These are phyloP conservation scores for Nitzschia putrida DNA, from an alignment of 108 stramenopile genomes.

Conservation along the genomic window DNA sequence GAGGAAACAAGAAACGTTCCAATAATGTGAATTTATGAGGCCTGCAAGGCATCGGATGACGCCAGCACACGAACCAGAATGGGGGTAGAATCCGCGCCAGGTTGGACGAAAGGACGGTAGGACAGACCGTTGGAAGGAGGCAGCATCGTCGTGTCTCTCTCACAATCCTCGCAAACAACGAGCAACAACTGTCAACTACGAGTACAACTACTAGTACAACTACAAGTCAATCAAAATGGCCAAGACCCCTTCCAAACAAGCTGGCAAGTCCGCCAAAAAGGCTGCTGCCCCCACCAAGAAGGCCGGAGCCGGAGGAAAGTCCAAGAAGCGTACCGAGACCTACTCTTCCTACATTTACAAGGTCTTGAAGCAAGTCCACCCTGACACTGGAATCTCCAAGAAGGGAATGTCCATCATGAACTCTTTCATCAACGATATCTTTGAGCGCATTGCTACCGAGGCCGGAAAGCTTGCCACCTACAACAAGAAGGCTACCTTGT, in stretches of 20 bases:
- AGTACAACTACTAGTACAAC: too few species aligned
- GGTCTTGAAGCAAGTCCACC: conserved; percentile 89
- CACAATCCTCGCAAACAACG: too few species aligned
- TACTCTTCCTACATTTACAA: conserved; percentile 94
- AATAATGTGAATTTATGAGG: too few species aligned
- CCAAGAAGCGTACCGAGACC: conserved; percentile 81
- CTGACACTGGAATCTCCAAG: conserved; percentile 92
- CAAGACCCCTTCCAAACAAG: conserved; percentile 72
- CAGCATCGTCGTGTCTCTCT: too few species aligned
- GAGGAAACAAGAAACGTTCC: too few species aligned
- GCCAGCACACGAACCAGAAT: too few species aligned
- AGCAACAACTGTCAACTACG: too few species aligned
- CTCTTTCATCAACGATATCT: conserved; percentile 95
- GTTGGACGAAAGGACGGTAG: not conserved
- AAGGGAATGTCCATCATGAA: conserved; percentile 95
- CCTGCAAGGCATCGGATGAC: too few species aligned
- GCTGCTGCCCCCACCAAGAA: conserved; percentile 39
- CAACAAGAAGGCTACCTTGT: conserved; percentile 93
- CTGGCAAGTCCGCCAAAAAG: conserved; percentile 64
- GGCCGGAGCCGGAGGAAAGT: conserved; percentile 36
- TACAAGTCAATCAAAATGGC: conserved; percentile 56
- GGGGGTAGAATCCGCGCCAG: not conserved
- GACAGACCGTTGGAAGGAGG: not conserved
- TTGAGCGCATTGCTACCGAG: conserved; percentile 89
- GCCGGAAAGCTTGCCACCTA: conserved; percentile 88